Conservation (phyloP, 495 filamentous ascomycete species). For the Aspergillus hancockii region DNA sequence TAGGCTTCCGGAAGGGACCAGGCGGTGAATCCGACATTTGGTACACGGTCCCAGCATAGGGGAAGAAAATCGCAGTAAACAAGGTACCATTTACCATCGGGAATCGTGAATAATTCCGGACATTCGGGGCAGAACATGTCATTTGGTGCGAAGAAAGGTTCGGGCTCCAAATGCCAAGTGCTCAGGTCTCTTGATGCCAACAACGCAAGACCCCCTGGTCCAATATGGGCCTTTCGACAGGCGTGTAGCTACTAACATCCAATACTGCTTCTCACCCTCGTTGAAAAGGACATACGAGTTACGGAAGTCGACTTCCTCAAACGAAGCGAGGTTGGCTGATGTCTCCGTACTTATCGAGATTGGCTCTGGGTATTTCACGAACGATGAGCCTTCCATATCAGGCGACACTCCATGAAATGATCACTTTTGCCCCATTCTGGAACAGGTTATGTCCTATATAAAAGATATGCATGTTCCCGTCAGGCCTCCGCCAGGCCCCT, state of each 20-base stretch:
- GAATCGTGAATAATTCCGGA: not conserved
- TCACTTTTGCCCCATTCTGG: not conserved
- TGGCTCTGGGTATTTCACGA: not conserved
- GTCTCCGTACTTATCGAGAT: not conserved
- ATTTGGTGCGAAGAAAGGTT: not conserved
- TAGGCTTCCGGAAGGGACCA: not conserved
- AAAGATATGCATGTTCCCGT: constrained; percentile 2
- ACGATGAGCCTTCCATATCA: not conserved
- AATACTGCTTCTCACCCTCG: not conserved
- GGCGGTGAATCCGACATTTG: not conserved
- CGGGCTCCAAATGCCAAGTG: not conserved
- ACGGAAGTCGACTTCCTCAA: not conserved
- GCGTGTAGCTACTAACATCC: not conserved
- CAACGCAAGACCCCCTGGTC: not conserved
- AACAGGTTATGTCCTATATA: not conserved
- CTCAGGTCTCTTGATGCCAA: not conserved
- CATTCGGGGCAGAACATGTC: constrained; percentile 2
- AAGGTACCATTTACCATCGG: not conserved
- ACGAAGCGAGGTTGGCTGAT: not conserved
- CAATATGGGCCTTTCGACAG: not conserved
- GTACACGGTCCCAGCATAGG: not conserved
- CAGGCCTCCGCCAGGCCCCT: not conserved
- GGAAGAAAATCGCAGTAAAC: not conserved
- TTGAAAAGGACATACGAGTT: not conserved
- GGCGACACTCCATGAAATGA: constrained; percentile 1